Evolutionary conservation across 164 flowering plant genomes (phyloP).

Genomic region (Houttuynia cordata): DNA sequence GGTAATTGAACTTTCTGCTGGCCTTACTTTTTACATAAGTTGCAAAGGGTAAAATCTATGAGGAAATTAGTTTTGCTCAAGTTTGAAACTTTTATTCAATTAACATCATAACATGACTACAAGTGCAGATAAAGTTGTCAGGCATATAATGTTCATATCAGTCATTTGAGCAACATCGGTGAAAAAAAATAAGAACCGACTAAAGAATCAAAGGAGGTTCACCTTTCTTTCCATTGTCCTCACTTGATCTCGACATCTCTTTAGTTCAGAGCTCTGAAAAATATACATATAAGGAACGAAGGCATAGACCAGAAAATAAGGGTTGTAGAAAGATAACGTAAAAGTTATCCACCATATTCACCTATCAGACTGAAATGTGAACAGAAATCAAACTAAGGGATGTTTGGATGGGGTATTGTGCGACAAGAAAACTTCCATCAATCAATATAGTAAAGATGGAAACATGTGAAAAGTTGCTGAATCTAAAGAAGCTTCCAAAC

Average conservation of each 20-base stretch:
- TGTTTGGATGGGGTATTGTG: too few relatives aligned
- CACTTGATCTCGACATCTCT: slow-evolving; percentile 52
- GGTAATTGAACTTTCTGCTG: too few relatives aligned
- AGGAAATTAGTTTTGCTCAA: too few relatives aligned
- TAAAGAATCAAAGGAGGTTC: not conserved
- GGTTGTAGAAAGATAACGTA: not conserved
- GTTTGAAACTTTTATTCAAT: too few relatives aligned
- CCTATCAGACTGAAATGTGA: too few relatives aligned
- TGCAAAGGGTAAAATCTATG: too few relatives aligned
- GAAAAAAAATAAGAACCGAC: not conserved
- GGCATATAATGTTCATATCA: not conserved
- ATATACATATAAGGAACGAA: not conserved
- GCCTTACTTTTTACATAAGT: too few relatives aligned
- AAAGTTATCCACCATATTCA: not conserved
- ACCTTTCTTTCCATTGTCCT: slow-evolving; percentile 68
- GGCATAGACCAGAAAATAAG: not conserved
- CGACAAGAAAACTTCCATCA: too few relatives aligned
- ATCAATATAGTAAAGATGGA: too few relatives aligned
- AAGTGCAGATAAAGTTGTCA: not conserved
- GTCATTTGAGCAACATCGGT: not conserved
- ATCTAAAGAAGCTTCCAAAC: too few relatives aligned
- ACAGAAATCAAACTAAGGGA: too few relatives aligned
- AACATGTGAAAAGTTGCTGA: too few relatives aligned
- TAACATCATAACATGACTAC: not conserved
- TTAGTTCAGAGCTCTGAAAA: slow-evolving; percentile 50